phyloP scores from a whole-genome alignment of 169 alveolate species.

The Haemoproteus tartakovskyi region DNA sequence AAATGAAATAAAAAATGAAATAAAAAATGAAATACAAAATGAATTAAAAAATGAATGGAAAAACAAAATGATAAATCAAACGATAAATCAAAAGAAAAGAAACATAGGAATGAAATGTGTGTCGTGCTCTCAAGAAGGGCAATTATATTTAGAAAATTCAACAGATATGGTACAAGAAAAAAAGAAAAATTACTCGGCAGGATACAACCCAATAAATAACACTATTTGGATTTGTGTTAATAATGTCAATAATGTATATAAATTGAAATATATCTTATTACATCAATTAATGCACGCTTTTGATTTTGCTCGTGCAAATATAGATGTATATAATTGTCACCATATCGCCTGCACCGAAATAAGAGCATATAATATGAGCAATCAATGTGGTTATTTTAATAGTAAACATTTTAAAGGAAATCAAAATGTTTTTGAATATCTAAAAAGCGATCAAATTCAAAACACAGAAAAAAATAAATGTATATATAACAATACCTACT shows the following conservation, averaged over 20 bases:
- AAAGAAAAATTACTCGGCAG: constrained; percentile 49
- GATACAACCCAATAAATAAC: constrained; percentile 71
- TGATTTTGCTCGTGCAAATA: constrained; percentile 76
- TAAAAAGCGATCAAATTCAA: constrained; percentile 8
- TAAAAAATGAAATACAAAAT: constrained; percentile 12
- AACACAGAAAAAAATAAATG: constrained; percentile 38
- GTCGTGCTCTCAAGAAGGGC: constrained; percentile 63
- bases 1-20: background rate
- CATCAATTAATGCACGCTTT: constrained; percentile 78
- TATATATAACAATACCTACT: constrained; percentile 39
- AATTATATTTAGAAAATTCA: too few species aligned
- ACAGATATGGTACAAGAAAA: background rate
- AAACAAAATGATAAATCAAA: background rate
- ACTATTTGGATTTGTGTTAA: constrained; percentile 76
- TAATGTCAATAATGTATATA: constrained; percentile 66
- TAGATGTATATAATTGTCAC: constrained; percentile 67
- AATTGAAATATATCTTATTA: constrained; percentile 67
- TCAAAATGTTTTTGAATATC: constrained; percentile 48
- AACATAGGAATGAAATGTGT: constrained; percentile 24
- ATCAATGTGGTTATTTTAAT: constrained; percentile 71
- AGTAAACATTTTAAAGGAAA: constrained; percentile 21
- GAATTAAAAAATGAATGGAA: background rate
- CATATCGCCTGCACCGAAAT: constrained; percentile 79
- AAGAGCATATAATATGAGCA: constrained; percentile 73
- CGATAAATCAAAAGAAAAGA: background rate